phyloP scores from a whole-genome alignment of 495 filamentous ascomycete species.

The Platismatia glauca region DNA sequence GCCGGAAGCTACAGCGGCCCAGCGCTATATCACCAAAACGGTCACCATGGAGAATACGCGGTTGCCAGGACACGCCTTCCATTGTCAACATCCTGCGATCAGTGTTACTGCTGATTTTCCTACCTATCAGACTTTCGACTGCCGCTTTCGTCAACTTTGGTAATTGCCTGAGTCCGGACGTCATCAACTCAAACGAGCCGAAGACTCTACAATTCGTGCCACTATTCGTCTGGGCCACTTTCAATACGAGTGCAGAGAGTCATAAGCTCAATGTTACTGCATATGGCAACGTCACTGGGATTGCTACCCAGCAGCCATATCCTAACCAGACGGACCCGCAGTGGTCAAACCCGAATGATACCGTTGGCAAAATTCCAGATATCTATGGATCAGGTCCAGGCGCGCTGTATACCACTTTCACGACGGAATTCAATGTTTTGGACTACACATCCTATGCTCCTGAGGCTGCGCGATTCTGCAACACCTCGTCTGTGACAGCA shows the following conservation, averaged over 20 bases:
- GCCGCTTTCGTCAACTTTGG: conserved; percentile 66
- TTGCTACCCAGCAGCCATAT: conserved; percentile 32
- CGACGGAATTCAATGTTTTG: conserved; percentile 58
- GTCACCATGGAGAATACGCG: conserved; percentile 1
- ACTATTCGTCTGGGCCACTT: conserved; percentile 58
- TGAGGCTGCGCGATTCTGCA: conserved; percentile 51
- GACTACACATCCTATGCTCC: conserved; percentile 58
- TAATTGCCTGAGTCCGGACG: conserved; percentile 66
- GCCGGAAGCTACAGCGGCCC: not conserved
- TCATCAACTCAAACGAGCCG: conserved; percentile 42
- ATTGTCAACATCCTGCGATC: conserved; percentile 1
- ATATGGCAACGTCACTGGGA: conserved; percentile 84
- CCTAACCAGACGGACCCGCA: conserved; percentile 41
- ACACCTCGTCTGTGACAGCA: conserved; percentile 45
- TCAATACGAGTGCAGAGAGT: conserved; percentile 50
- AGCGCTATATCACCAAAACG: not conserved
- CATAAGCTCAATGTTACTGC: conserved; percentile 70
- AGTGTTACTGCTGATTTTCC: not conserved
- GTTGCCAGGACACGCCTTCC: not conserved
- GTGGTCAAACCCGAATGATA: conserved; percentile 33
- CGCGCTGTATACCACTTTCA: conserved; percentile 60
- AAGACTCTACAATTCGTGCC: conserved; percentile 74
- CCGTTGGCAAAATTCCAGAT: conserved; percentile 69
- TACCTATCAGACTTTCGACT: conserved; percentile 11
- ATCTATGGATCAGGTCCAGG: conserved; percentile 24